These are phyloP conservation scores for Cucurbita maxima DNA, from an alignment of 306 rosid genomes.

Conservation along the genomic window DNA sequence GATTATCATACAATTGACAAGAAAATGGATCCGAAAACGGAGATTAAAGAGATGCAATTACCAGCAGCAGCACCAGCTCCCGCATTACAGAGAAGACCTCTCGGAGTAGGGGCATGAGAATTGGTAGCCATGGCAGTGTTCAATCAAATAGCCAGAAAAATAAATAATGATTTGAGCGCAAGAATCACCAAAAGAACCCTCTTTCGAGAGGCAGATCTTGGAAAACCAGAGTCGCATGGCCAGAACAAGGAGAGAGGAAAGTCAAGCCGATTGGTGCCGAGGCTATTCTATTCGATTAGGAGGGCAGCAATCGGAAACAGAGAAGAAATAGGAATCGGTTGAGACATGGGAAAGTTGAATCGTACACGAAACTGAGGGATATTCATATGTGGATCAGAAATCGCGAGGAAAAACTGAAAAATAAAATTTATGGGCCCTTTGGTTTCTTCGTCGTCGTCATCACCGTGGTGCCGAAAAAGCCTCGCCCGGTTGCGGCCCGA, in stretches of 20 bases:
- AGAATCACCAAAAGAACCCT: constrained; percentile 28
- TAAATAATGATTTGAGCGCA: constrained; percentile 6
- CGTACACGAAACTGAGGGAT: background rate
- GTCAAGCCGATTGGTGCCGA: background rate
- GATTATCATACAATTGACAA: background rate
- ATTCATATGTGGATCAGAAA: background rate
- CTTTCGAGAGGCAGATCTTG: constrained; percentile 43
- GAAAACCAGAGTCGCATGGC: constrained; percentile 74
- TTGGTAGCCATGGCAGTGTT: constrained; percentile 22
- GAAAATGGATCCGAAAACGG: background rate
- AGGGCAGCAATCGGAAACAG: background rate
- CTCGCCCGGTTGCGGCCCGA: background rate
- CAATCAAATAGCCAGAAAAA: background rate
- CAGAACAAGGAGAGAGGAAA: constrained; percentile 14
- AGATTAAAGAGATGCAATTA: constrained; percentile 4
- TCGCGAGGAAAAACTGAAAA: background rate
- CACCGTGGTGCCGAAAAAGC: background rate
- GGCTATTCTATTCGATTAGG: background rate
- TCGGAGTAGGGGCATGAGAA: constrained; percentile 33
- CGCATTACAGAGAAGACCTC: constrained; percentile 44
- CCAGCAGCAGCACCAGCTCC: constrained; percentile 75
- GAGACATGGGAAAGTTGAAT: background rate
- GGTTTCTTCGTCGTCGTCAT: background rate
- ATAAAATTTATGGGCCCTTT: background rate
- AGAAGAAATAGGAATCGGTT: background rate